Base-by-base conservation (phyloP, 1,284 basidiomycete species). In the Malassezia globosa region DNA sequence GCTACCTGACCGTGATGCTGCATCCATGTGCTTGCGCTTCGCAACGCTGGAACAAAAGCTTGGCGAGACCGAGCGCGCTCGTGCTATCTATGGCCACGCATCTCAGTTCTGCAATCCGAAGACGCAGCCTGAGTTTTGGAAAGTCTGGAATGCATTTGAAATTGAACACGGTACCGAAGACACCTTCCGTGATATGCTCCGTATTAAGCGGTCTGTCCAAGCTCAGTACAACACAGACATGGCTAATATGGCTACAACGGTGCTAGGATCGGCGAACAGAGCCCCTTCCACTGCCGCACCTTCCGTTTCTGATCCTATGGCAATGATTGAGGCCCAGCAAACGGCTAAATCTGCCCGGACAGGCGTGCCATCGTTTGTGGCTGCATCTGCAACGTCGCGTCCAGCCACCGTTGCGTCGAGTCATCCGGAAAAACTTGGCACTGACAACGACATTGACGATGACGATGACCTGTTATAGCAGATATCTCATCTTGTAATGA, bases 211-310 rank as follows among this genome's bases (percentile, higher is more conserved):
- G 47, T 87, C 87, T 59, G 92, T 99, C 5, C 92, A 97, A 74
- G 90, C 94, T 31, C 86, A 89, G 66, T 99, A 90, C 78, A 96
- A 97, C 73, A 97, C 94, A 7, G 90, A 96, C 66, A 82, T 84
- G 34, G 68, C 71, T 24, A 71, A 74, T 61, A 60, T 75, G 47
- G 60, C 67, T 7, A 70, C 73, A n/a, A 64, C 70, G 31, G 63
- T 63, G 22, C 55, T 39, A 33, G 29, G 11, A 31, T 31, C 29
- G 11, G 4, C 29, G 2, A 5, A 31, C 16, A 16, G 11, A 31
- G 40, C 50, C 36, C 42, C 35, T 21, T 10, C 10, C 16, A 6
- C 10, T 56, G 64, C 65, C 4, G 70, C 64, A 5, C 69, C 64
- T 21, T 2, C 11, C 11, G 57, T 53, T 1, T 66, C 72, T 3